Percentiles rank a stretch among this genome's conserved stretches.
These are phyloP conservation scores for Yarrowia yakushimensis DNA, from an alignment of 805 yeast species.

Conservation along the genomic window DNA sequence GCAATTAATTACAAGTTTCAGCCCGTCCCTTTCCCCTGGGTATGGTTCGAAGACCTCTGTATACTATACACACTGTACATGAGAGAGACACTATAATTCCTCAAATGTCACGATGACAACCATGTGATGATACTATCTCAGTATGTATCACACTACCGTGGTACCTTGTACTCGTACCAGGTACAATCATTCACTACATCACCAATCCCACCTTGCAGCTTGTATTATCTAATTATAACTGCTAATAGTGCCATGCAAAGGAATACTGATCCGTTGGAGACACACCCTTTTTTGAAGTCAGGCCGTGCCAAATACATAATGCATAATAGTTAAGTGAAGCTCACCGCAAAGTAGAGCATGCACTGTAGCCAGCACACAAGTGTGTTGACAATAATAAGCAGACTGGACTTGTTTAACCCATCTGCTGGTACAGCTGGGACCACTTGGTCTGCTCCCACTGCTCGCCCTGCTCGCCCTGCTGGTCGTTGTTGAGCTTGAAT, in stretches of 20 bases:
- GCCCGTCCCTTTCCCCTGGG: too few species aligned
- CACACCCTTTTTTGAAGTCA: background rate
- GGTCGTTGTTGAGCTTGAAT: slow-evolving; percentile 49
- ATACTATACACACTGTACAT: too few species aligned
- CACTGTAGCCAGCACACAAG: background rate
- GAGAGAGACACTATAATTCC: too few species aligned
- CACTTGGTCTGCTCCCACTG: slow-evolving; percentile 24
- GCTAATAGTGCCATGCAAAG: slow-evolving; percentile 15
- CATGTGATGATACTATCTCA: too few species aligned
- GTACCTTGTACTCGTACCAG: too few species aligned
- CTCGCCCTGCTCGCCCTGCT: slow-evolving; percentile 29
- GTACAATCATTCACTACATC: background rate
- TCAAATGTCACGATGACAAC: too few species aligned
- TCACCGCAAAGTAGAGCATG: background rate
- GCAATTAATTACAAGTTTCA: too few species aligned
- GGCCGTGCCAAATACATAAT: slow-evolving; percentile 18
- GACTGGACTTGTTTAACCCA: background rate
- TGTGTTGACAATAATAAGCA: background rate
- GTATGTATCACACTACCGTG: too few species aligned
- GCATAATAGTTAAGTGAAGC: slow-evolving; percentile 7
- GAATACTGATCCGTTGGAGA: slow-evolving; percentile 12
- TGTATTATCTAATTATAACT: background rate
- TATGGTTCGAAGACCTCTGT: too few species aligned
- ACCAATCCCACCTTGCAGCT: background rate
- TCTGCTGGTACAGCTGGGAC: slow-evolving; percentile 25